Percentiles rank a stretch among this genome's conserved stretches.
These are phyloP conservation scores for Endocladia muricata DNA, from an alignment of 31 red algal species.

Conservation along the genomic window DNA sequence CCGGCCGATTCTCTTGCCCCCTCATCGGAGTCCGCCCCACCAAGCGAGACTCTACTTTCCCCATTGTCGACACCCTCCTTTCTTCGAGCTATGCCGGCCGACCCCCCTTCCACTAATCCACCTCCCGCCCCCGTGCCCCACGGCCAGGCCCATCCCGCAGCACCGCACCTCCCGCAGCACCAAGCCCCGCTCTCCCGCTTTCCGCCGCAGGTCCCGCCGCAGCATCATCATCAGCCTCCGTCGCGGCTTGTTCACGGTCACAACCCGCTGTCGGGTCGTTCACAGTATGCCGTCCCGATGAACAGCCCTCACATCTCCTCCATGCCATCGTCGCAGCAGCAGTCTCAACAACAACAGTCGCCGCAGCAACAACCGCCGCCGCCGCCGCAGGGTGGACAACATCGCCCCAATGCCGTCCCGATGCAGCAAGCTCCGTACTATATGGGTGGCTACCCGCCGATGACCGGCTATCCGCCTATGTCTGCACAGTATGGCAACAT, in stretches of 20 bases:
- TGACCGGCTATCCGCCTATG: not conserved
- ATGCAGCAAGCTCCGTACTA: not conserved
- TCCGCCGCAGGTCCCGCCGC: slow-evolving; percentile 16
- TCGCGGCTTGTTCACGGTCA: too few species aligned
- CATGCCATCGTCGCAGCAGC: slow-evolving; percentile 11
- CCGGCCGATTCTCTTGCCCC: too few species aligned
- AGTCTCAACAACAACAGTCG: slow-evolving; percentile 8
- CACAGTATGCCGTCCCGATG: slow-evolving; percentile 4
- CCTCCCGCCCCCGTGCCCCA: slow-evolving; percentile 31
- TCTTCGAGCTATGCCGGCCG: slow-evolving; percentile 42
- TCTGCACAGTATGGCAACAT: not conserved
- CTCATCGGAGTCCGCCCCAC: too few species aligned
- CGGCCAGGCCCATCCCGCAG: slow-evolving; percentile 19
- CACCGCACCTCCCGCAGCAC: slow-evolving; percentile 15
- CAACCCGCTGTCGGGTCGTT: not conserved
- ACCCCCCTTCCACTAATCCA: slow-evolving; percentile 37
- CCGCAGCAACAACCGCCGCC: slow-evolving; percentile 26
- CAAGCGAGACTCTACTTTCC: too few species aligned
- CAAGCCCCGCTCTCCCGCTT: not conserved
- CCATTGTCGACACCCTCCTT: not conserved
- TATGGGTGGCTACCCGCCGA: not conserved
- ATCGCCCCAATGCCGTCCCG: not conserved
- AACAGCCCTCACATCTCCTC: not conserved
- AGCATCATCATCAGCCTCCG: slow-evolving; percentile 4
- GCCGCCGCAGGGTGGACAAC: slow-evolving; percentile 12